phyloP scores from a whole-genome alignment of 2,329 filamentous ascomycete genomes.

The Pseudogymnoascus sp. region DNA sequence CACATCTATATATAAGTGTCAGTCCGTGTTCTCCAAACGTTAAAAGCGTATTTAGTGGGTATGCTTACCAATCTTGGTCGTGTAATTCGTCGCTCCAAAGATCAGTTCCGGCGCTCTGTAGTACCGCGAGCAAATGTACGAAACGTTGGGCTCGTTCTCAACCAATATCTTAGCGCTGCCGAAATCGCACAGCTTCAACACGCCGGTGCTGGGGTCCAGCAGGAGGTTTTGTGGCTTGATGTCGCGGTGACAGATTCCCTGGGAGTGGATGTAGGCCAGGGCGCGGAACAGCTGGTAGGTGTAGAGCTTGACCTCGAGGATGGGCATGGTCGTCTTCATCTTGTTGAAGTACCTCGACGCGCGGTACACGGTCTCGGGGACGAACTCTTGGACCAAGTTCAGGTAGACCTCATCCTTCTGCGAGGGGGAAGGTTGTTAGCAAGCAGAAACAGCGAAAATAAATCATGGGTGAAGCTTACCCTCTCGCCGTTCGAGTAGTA shows the following conservation, averaged over 20 bases:
- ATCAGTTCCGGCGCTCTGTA: slow-evolving; percentile 97
- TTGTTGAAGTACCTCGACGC: slow-evolving; percentile 99
- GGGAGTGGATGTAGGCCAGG: slow-evolving; percentile 96
- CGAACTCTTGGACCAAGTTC: slow-evolving; percentile 95
- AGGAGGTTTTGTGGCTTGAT: slow-evolving; percentile 99
- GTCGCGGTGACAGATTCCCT: slow-evolving; percentile 97
- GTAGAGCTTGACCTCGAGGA: slow-evolving; percentile 97
- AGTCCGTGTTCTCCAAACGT: slow-evolving; percentile 15
- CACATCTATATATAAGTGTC: slow-evolving; percentile 57
- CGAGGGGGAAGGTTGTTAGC: slow-evolving; percentile 6
- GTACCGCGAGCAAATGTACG: slow-evolving; percentile 98
- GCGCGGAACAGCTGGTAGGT: slow-evolving; percentile 99
- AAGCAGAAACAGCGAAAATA: slow-evolving; percentile 17
- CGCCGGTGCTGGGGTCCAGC: slow-evolving; percentile 80
- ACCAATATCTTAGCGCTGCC: slow-evolving; percentile 97
- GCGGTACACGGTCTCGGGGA: slow-evolving; percentile 96
- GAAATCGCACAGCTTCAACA: slow-evolving; percentile 97
- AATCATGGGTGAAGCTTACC: slow-evolving; percentile 46
- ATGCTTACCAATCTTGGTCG: slow-evolving; percentile 91
- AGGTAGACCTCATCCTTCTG: slow-evolving; percentile 98
- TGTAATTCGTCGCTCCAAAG: slow-evolving; percentile 98
- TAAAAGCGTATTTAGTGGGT: slow-evolving; percentile 11
- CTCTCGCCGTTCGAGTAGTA: slow-evolving; percentile 99
- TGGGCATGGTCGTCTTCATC: slow-evolving; percentile 99
- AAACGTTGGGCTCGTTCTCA: slow-evolving; percentile 98